Evolutionary conservation across 768 basidiomycete species (phyloP), one percentile per base, ranked within the genome.

Genomic region (Lentinula lateritia): DNA sequence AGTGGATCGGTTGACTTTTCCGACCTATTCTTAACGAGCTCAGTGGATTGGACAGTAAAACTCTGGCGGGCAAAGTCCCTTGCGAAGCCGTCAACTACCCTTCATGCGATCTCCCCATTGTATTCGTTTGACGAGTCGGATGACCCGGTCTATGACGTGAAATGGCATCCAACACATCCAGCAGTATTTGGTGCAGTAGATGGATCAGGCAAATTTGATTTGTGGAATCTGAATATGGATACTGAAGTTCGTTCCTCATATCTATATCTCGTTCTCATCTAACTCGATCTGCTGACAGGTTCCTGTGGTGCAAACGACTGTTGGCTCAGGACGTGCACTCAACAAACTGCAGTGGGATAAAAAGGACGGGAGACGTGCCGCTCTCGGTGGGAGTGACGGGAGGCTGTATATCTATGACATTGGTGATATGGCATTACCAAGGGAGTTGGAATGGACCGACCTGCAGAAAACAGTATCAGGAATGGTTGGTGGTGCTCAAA

Each of bases 11-110:
- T 99, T 52, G 97, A 98, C 71, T 95, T 98, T 73, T 92, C 89
- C 5, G 97, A 99, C 72, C 75, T 98, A 63, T 98, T 98, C 80
- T 75, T 99, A 63, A 93, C 93, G 15, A 83, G 88, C 65, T 93
- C 92, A 10, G 95, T 93, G 39, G 97, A 99, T 72, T 99, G 97
- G 97, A 98, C 96, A 9, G 91, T 97, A 68, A 98, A 98, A 74
- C 77, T 99, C 2, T 99, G 97, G 97, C 81, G 94, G 45, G 83
- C 92, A 7, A 92, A 87, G 74, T 85, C 84, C 10, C 75, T 89
- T 42, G 79, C 89, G 46, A 92, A 92, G 73, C 84, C 90, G 7
- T 87, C 88, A 6, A 86, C 87, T 41, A 69, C 76, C 0, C 76
- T 78, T 16, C 82, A 85, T 65, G 72, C 73, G 16, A 79, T 95